phyloP scores from a whole-genome alignment of 2,329 filamentous ascomycete genomes.

The Sphaerulina musiva region DNA sequence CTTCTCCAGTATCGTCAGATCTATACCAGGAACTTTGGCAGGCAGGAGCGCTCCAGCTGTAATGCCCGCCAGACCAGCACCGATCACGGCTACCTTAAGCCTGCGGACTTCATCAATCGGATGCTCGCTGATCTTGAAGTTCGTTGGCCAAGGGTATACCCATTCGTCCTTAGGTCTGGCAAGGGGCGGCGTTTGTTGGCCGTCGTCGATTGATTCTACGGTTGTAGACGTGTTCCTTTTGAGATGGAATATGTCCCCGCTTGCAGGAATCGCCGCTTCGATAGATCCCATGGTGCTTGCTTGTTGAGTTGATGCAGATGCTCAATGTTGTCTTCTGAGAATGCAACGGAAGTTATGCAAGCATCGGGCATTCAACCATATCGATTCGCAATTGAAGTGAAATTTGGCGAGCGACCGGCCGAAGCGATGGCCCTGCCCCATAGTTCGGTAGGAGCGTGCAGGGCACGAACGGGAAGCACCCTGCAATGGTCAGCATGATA shows the following conservation, averaged over 20 bases:
- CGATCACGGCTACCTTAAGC: slow-evolving; percentile 51
- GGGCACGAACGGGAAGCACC: background rate
- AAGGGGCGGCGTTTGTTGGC: background rate
- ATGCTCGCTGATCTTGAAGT: slow-evolving; percentile 28
- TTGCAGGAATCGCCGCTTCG: background rate
- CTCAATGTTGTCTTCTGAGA: background rate
- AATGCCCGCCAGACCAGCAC: slow-evolving; percentile 58
- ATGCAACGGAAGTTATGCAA: background rate
- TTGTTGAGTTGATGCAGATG: background rate
- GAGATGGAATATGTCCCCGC: background rate
- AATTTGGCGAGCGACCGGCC: slow-evolving; percentile 3
- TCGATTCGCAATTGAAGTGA: background rate
- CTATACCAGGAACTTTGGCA: slow-evolving; percentile 60
- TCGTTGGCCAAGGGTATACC: slow-evolving; percentile 23
- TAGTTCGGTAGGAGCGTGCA: background rate
- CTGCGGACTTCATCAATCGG: slow-evolving; percentile 26
- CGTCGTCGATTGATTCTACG: slow-evolving; percentile 8
- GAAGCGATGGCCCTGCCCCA: slow-evolving; percentile 8
- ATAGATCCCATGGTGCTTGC: slow-evolving; percentile 12
- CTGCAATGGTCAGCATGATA: background rate
- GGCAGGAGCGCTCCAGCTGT: slow-evolving; percentile 61
- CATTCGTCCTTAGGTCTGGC: slow-evolving; percentile 2
- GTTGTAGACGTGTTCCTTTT: slow-evolving; percentile 8
- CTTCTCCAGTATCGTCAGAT: slow-evolving; percentile 62
- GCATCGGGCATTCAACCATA: background rate